Evolutionary conservation across 73 alveolate genomes (phyloP).

Genomic region (Paramecium tetraurelia): DNA sequence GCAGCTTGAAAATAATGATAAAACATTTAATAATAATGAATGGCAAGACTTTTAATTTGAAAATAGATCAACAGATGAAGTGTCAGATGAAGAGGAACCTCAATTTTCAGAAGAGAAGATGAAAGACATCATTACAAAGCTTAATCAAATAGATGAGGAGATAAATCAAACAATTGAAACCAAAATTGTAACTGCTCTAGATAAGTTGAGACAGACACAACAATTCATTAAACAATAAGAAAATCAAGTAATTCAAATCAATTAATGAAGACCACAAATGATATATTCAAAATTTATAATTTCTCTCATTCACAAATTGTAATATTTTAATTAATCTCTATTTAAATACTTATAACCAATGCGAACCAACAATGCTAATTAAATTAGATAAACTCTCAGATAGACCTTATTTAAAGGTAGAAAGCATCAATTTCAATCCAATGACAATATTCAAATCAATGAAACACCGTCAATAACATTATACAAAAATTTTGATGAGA

Average conservation of each 20-base stretch:
- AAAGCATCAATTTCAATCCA: background rate
- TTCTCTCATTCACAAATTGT: background rate
- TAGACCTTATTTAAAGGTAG: background rate
- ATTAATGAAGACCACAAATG: background rate
- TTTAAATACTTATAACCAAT: background rate
- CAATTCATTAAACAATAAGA: background rate
- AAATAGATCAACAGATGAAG: background rate
- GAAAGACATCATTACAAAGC: background rate
- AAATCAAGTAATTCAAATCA: background rate
- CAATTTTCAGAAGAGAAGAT: background rate
- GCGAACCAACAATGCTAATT: background rate
- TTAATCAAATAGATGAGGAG: background rate
- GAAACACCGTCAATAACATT: background rate
- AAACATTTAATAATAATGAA: background rate
- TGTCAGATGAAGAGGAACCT: background rate
- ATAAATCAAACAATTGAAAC: background rate
- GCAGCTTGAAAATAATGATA: background rate
- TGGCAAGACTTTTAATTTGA: background rate
- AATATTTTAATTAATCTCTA: background rate
- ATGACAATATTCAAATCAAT: background rate
- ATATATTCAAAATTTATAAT: background rate
- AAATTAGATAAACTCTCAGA: background rate
- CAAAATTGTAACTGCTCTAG: background rate
- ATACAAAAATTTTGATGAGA: background rate
- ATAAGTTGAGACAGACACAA: background rate